phyloP scores from a whole-genome alignment of 1,284 basidiomycete species.

The Apiotrichum laibachii region DNA sequence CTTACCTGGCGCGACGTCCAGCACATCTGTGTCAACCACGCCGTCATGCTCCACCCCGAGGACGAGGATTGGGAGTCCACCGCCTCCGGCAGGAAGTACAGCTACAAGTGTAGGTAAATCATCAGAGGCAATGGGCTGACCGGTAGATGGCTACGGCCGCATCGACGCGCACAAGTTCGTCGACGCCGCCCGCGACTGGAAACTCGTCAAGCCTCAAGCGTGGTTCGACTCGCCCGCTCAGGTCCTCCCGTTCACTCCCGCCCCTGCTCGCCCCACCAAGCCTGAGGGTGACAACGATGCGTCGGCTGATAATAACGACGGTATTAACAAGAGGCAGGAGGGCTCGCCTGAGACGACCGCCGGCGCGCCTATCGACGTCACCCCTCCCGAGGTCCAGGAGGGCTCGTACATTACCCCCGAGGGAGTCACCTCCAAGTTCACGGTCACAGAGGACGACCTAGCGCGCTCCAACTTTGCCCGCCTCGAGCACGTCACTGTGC shows the following conservation, averaged over 20 bases:
- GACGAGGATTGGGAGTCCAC: constrained; percentile 95
- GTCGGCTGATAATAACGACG: no score
- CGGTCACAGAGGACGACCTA: constrained; percentile 70
- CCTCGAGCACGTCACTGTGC: constrained; percentile 89
- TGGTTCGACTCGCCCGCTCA: constrained; percentile 76
- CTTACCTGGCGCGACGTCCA: constrained; percentile 97
- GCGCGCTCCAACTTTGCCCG: constrained; percentile 73
- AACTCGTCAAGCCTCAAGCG: constrained; percentile 88
- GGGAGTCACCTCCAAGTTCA: constrained; percentile 67
- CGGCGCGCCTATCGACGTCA: constrained; percentile 14
- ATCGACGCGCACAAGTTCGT: constrained; percentile 83
- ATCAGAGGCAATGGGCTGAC: background rate
- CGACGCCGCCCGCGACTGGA: constrained; percentile 75
- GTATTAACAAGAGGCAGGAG: background rate
- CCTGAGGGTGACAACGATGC: background rate
- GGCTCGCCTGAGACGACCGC: background rate
- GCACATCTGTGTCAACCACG: constrained; percentile 78
- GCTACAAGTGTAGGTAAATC: constrained; percentile 73
- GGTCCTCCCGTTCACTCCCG: constrained; percentile 54
- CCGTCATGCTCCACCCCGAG: constrained; percentile 74
- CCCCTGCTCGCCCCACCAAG: constrained; percentile 15
- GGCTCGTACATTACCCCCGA: constrained; percentile 59
- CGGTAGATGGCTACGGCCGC: constrained; percentile 75
- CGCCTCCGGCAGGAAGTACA: constrained; percentile 73
- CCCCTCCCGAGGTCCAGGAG: constrained; percentile 9